Conservation (phyloP, 441 rosid genomes). For the Mallotus repandus region DNA sequence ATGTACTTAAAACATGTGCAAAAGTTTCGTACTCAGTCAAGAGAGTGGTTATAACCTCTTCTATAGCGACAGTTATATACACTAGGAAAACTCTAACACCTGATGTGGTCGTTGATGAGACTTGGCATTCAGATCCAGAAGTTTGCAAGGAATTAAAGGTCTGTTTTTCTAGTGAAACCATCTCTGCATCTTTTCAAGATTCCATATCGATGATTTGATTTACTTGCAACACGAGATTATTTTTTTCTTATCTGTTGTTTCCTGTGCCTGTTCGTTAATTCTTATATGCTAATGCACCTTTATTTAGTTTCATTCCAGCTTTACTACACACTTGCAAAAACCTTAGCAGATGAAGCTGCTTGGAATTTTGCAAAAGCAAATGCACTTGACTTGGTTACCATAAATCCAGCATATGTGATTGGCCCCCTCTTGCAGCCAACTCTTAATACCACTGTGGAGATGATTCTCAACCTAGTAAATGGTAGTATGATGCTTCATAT, state of each 20-base stretch:
- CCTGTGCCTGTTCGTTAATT: background rate
- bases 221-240: too few species aligned
- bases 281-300: background rate
- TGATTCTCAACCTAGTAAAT: constrained; percentile 41
- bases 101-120: constrained; percentile 51
- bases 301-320: background rate
- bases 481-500: constrained; percentile 22
- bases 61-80: constrained; percentile 38
- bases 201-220: too few species aligned
- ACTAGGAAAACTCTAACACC: constrained; percentile 34
- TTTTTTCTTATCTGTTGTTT: background rate
- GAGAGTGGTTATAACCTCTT: constrained; percentile 54
- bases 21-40: constrained; percentile 42
- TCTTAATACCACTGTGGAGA: constrained; percentile 39
- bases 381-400: constrained; percentile 67
- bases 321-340: constrained; percentile 43
- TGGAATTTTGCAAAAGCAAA: constrained; percentile 62
- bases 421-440: constrained; percentile 64
- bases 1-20: constrained; percentile 52
- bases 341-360: constrained; percentile 76
- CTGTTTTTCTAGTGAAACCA: background rate
- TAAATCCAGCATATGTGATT: constrained; percentile 59
- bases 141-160: constrained; percentile 45
- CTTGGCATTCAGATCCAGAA: constrained; percentile 56
- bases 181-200: too few species aligned